Evolutionary conservation across 257 asterid species (phyloP), one percentile per base, ranked within the genome.

Genomic region (Lithospermum erythrorhizon): DNA sequence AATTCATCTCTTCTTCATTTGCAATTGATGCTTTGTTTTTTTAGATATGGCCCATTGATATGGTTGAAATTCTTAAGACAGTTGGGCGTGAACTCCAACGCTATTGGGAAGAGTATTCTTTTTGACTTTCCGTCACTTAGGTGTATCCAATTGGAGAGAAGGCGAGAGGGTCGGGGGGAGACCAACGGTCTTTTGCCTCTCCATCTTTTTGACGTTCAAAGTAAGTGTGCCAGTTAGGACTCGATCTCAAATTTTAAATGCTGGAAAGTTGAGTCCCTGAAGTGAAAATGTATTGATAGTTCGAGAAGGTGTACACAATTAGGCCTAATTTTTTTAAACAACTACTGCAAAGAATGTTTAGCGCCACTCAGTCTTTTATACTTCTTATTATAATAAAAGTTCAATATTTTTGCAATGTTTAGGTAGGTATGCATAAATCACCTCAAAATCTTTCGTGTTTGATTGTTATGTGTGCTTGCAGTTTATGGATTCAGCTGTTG

Each of bases 21-120:
- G 29, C 9, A 14, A 41, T 48, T n/a, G 14, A 41, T 58, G 47
- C 49, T 27, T 30, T 57, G 13, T 35, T 13, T 61, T n/a, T 41
- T 30, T 75, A 89, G 98, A 94, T 93, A 6, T 91, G 97, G 98
- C 97, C 98, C 59, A 81, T 89, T 70, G 97, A 86, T 45, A 64
- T 91, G 30, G 90, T 69, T 89, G 73, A 93, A 84, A 67, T 93
- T 93, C 67, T 78, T 89, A 83, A 91, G 89, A 80, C 98, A 9
- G 85, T 93, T 55, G 97, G 87, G 1, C 83, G 94, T 57, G 89
- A 93, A 79, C 95, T 93, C 68, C 68, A 78, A 81, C 77, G 55
- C 79, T 53, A 68, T 86, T 63, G 97, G 96, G 72, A 84, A 77
- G 83, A n/a, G 98, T 86, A 19, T 18, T 20, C 21, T 67, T 21